Evolutionary conservation across 768 basidiomycete species (phyloP).

Genomic region (Lactarius hatsudake): DNA sequence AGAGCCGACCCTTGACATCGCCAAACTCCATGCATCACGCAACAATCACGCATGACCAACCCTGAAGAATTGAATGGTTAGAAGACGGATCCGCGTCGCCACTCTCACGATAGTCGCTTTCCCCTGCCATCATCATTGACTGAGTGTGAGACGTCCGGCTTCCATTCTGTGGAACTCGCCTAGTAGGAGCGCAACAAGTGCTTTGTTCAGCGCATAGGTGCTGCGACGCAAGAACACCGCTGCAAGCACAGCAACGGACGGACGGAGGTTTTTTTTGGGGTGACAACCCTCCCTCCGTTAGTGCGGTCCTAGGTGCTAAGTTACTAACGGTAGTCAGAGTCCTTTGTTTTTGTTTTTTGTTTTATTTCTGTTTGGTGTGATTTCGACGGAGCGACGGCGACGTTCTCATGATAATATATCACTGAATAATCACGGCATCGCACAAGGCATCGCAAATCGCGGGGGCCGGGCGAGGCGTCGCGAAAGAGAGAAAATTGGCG

Average conservation of each 20-base stretch:
- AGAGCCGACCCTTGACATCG: neutral
- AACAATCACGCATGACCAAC: neutral
- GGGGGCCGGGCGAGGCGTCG: neutral
- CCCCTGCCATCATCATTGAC: neutral
- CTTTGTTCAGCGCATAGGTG: neutral
- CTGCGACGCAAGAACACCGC: neutral
- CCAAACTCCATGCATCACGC: neutral
- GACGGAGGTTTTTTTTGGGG: neutral
- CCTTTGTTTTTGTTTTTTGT: neutral
- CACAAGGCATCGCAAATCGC: neutral
- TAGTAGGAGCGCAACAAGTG: neutral
- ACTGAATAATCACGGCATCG: neutral
- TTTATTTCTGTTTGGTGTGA: neutral
- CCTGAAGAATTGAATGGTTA: neutral
- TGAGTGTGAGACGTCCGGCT: neutral
- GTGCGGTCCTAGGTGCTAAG: neutral
- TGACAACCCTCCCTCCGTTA: neutral
- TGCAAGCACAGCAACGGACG: neutral
- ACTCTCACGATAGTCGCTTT: neutral
- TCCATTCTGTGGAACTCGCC: neutral
- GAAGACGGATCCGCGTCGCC: neutral
- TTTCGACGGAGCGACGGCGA: neutral
- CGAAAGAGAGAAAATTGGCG: neutral
- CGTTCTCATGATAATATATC: neutral
- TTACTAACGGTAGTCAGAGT: no score